Base-by-base conservation (phyloP, 2,329 filamentous ascomycete species). In the Teratosphaeria destructans region DNA sequence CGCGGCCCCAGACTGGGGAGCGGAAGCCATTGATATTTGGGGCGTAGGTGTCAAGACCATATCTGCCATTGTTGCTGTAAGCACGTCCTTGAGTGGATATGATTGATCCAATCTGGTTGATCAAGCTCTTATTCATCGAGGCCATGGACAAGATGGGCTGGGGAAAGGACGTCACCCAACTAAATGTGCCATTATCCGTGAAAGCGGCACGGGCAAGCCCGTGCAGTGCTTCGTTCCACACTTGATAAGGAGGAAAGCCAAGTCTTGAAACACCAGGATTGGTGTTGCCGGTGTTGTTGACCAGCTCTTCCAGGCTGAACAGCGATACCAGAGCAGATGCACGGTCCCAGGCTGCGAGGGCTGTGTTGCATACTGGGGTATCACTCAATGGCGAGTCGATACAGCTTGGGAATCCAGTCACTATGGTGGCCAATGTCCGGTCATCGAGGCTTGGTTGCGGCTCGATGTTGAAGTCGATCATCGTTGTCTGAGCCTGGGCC, bases 11-110 rank as follows among this genome's bases (percentile, higher is more conserved):
- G 23, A 61, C 35, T 0, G 85, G 84, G 65, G 85, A 82, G 39
- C 79, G 79, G 72, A 82, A 86, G 0, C 37, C 35, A 65, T 86
- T 87, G 69, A 87, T 84, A 65, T 86, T 86, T 0, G 85, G 85
- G 0, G 85, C 83, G 79, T 82, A 86, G 67, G 77, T 83, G 64
- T 85, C 77, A 6, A 82, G 68, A 0, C 80, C 81, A 26, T 59
- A 59, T 35, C 59, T 52, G n/a, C 60, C 59, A 14, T 54, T 52
- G 64, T 87, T 87, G 64, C 76, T 83, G 66, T 85, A 87, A 0
- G 85, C 84, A 29, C 85, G 76, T 0, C 81, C 82, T 66, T 88
- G 84, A 0, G 79, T 85, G 2, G 74, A 74, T 16, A 83, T 77
- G 5, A 82, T 76, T 1, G 68, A 73, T 2, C 78, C 84, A 3